A percentile compares a stretch with the other conserved stretches of the same genome.
Evolutionary conservation across 1,284 basidiomycete genomes (phyloP).

Genomic region (Malassezia cuniculi): DNA sequence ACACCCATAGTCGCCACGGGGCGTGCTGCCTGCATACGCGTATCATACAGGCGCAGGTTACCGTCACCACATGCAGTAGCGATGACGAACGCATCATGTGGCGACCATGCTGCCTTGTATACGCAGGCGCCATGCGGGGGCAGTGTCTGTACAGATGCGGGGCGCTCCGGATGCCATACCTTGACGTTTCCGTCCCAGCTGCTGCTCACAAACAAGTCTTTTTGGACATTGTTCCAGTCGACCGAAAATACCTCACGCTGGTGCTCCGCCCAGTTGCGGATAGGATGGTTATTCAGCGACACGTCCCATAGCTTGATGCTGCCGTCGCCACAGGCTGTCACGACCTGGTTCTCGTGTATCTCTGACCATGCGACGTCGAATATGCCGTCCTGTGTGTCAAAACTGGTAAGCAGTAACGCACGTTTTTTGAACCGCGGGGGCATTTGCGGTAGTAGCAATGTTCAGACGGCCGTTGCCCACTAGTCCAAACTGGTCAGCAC

Average conservation of each 20-base stretch:
- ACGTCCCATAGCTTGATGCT: constrained; percentile 83
- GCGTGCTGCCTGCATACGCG: constrained; percentile 11
- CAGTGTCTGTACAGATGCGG: constrained; percentile 64
- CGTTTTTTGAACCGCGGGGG: not conserved
- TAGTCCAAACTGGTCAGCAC: constrained; percentile 56
- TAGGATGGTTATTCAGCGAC: constrained; percentile 70
- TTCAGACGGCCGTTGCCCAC: constrained; percentile 66
- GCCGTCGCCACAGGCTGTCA: constrained; percentile 78
- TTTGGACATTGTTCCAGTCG: constrained; percentile 91
- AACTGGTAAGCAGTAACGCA: constrained; percentile 50
- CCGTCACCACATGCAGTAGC: constrained; percentile 69
- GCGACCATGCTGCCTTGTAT: constrained; percentile 79
- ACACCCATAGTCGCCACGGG: constrained; percentile 21
- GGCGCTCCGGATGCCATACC: constrained; percentile 72
- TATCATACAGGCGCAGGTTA: constrained; percentile 31
- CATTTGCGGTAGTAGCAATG: constrained; percentile 15
- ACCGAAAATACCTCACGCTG: constrained; percentile 81
- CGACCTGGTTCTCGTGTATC: constrained; percentile 82
- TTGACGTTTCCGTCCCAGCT: constrained; percentile 85
- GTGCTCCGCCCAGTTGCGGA: constrained; percentile 86
- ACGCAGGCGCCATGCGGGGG: constrained; percentile 71
- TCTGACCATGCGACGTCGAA: constrained; percentile 90
- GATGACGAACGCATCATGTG: constrained; percentile 67
- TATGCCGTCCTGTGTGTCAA: constrained; percentile 82
- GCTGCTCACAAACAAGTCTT: constrained; percentile 69